Base-by-base conservation (phyloP, 305 asterid species). In the Fraxinus baroniana region DNA sequence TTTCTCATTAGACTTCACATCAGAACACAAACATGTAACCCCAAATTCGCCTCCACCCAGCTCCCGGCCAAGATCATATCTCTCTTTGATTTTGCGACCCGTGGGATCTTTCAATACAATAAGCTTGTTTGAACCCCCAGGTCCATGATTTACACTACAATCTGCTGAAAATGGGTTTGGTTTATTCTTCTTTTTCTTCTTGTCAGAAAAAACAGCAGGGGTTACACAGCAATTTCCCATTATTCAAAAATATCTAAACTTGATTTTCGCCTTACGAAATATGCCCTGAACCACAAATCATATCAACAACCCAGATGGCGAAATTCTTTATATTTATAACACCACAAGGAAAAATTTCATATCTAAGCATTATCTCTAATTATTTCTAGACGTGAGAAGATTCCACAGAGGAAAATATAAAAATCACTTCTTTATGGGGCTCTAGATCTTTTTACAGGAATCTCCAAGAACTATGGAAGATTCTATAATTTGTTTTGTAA, bases 191-290 rank as follows among this genome's bases (percentile, higher is more conserved):
- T 75, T 86, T 32, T 83, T 87, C 84, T 84, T 88, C 73, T 82
- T 76, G 18, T 77, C 80, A 1, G 86, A 73, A 79, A 81, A 80
- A 74, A 64, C 68, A 22, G 74, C 30, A 36, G 89, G 87, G 75
- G 82, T 85, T 36, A 83, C 87, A 60, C 92, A 88, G 84, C 91
- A 88, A 77, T 89, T 89, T 30, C 92, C 92, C 92, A 89, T 89
- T 78, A 37, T 78, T 83, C 73, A 46, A 32, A 57, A 66, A 18
- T 17, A 7, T 39, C 49, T 37, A 75, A 81, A 46, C 49, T 77
- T 49, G 30, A 44, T 57, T 46, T 17, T 46, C 22, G 52, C 74
- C 82, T 49, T 71, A 35, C 57, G 13, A 57, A 71, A 52, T 81
- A 15, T 68, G 52, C 85, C 86, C 85, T 78, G 83, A 78, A 52